phyloP scores from a whole-genome alignment of 495 filamentous ascomycete genomes.

The Penicillium parvum region DNA sequence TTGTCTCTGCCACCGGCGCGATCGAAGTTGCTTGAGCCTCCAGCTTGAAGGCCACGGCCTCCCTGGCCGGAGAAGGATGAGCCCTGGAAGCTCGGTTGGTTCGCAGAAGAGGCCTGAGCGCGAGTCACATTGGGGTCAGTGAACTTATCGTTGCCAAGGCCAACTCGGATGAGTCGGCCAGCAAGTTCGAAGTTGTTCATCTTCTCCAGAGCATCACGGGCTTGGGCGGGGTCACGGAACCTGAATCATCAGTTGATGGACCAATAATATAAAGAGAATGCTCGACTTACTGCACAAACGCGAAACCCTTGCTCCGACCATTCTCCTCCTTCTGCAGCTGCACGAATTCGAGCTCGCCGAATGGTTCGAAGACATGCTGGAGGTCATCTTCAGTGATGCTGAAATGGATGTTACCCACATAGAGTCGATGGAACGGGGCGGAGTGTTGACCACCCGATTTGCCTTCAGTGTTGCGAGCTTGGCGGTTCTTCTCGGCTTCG shows the following conservation, averaged over 20 bases:
- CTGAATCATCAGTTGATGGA: slow-evolving; percentile 40
- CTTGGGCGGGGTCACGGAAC: slow-evolving; percentile 87
- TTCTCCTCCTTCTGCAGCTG: slow-evolving; percentile 94
- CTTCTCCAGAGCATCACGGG: slow-evolving; percentile 90
- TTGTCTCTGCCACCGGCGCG: slow-evolving; percentile 86
- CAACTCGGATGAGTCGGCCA: slow-evolving; percentile 95
- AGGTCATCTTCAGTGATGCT: slow-evolving; percentile 96
- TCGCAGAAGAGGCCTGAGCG: slow-evolving; percentile 70
- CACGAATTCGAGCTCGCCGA: slow-evolving; percentile 96
- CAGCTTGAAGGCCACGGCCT: slow-evolving; percentile 81
- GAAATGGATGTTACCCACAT: slow-evolving; percentile 99
- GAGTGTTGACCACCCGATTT: slow-evolving; percentile 61
- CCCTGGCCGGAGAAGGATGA: slow-evolving; percentile 91
- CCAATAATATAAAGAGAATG: slow-evolving; percentile 2
- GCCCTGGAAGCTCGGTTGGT: slow-evolving; percentile 79
- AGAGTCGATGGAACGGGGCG: slow-evolving; percentile 95
- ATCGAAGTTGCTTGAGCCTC: slow-evolving; percentile 78
- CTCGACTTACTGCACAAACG: slow-evolving; percentile 88
- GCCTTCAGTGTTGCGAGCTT: slow-evolving; percentile 79
- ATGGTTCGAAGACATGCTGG: slow-evolving; percentile 95
- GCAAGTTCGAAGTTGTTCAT: slow-evolving; percentile 99
- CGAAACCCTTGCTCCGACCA: slow-evolving; percentile 89
- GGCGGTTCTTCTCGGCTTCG: slow-evolving; percentile 98
- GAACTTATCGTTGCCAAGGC: slow-evolving; percentile 99
- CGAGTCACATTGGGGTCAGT: slow-evolving; percentile 95